A percentile compares a stretch with the other conserved stretches of the same genome.
Conservation (phyloP, 2,329 filamentous ascomycete species). For the Monilinia aucupariae region DNA sequence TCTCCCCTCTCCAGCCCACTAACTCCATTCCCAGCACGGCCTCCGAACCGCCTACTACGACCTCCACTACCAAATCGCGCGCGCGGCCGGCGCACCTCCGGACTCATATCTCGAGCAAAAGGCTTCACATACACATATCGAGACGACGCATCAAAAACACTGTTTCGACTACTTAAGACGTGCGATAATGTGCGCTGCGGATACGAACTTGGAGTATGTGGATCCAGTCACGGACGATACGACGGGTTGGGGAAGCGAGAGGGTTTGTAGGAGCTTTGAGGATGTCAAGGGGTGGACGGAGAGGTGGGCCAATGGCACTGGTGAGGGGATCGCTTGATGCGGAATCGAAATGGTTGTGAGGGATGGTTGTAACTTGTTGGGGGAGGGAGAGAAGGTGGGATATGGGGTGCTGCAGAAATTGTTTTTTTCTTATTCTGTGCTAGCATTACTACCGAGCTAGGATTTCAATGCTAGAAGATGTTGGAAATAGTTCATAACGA, state of each 20-base stretch:
- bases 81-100: neutral
- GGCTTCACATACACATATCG: neutral
- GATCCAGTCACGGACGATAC: slow-evolving; percentile 12
- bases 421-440: neutral
- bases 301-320: slow-evolving; percentile 9
- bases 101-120: slow-evolving; percentile 7
- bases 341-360: no score
- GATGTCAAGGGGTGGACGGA: slow-evolving; percentile 18
- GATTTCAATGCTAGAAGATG: neutral
- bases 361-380: neutral
- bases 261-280: slow-evolving; percentile 21
- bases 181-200: slow-evolving; percentile 21
- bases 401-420: neutral
- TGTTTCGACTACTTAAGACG: slow-evolving; percentile 23
- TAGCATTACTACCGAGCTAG: neutral
- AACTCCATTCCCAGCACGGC: neutral
- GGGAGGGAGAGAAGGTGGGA: no score
- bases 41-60: slow-evolving; percentile 8
- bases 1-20: no score
- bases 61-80: neutral
- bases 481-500: no score
- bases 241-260: slow-evolving; percentile 19
- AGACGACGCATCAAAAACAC: slow-evolving; percentile 14
- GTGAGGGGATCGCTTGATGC: slow-evolving; percentile 1
- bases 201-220: slow-evolving; percentile 19